Evolutionary conservation across 1,284 basidiomycete genomes (phyloP).

Genomic region (Ceratobasidium sp.): DNA sequence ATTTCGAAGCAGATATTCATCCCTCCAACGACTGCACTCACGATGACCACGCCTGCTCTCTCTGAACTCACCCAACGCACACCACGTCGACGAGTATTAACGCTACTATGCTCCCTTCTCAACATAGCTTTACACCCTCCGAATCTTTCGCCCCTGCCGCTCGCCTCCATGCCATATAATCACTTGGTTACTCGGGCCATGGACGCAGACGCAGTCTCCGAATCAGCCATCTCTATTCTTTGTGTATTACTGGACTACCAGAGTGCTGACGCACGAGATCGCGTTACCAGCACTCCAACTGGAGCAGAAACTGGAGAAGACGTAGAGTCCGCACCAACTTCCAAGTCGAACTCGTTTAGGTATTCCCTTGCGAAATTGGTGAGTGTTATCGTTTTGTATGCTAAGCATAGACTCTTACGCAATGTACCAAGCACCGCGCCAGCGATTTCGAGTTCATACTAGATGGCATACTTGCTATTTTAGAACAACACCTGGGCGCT

Average conservation of each 20-base stretch:
- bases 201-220: constrained; percentile 69
- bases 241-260: constrained; percentile 85
- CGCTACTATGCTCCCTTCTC: constrained; percentile 87
- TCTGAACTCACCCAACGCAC: constrained; percentile 72
- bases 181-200: constrained; percentile 83
- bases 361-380: constrained; percentile 91
- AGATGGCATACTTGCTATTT: constrained; percentile 73
- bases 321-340: constrained; percentile 63
- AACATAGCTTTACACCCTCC: constrained; percentile 86
- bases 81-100: constrained; percentile 82
- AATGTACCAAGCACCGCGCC: constrained; percentile 73
- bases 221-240: constrained; percentile 61
- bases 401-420: constrained; percentile 11
- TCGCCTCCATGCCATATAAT: constrained; percentile 75
- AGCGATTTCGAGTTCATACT: constrained; percentile 88
- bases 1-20: constrained; percentile 89
- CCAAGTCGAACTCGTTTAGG: constrained; percentile 85
- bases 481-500: constrained; percentile 79
- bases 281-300: constrained; percentile 51
- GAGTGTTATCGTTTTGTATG: constrained; percentile 52
- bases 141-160: constrained; percentile 50
- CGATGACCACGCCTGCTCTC: constrained; percentile 76
- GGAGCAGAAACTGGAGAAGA: constrained; percentile 55
- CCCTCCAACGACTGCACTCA: constrained; percentile 74
- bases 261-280: constrained; percentile 73